phyloP scores from a whole-genome alignment of 2,329 filamentous ascomycete genomes.

The Fusarium robinianum region DNA sequence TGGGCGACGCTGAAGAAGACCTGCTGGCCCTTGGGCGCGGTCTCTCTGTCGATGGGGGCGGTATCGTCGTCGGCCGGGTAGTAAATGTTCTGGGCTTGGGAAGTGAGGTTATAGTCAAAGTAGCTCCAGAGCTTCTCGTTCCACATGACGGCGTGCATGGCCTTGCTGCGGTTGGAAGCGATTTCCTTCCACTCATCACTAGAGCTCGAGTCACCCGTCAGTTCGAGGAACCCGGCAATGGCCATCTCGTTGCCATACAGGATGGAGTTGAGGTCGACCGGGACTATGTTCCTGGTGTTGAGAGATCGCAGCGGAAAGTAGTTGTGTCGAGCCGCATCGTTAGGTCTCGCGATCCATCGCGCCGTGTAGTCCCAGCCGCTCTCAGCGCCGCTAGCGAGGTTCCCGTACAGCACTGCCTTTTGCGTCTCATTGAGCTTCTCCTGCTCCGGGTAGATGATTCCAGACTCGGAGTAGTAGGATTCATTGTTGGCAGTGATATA shows the following conservation, averaged over 20 bases:
- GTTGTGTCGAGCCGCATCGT: conserved; percentile 61
- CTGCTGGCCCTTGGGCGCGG: conserved; percentile 59
- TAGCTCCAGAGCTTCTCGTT: conserved; percentile 65
- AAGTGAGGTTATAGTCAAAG: conserved; percentile 72
- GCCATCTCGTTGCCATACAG: conserved; percentile 67
- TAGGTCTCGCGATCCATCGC: conserved; percentile 61
- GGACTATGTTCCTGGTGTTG: conserved; percentile 61
- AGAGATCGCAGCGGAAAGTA: conserved; percentile 69
- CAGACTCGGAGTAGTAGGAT: conserved; percentile 63
- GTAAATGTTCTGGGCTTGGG: conserved; percentile 58
- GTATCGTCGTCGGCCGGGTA: conserved; percentile 53
- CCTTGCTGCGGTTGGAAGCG: conserved; percentile 59
- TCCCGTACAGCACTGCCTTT: conserved; percentile 59
- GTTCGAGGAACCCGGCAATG: conserved; percentile 59
- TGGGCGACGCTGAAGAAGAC: conserved; percentile 63
- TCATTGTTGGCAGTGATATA: conserved; percentile 67
- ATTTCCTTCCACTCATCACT: conserved; percentile 54
- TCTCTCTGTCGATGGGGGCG: conserved; percentile 34
- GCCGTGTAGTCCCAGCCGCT: conserved; percentile 67
- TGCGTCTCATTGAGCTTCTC: conserved; percentile 56
- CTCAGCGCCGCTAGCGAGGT: conserved; percentile 68
- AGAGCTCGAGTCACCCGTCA: conserved; percentile 54
- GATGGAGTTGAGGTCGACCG: conserved; percentile 71
- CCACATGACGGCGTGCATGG: conserved; percentile 68
- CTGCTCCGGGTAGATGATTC: conserved; percentile 61